Base-by-base conservation (phyloP, 345 rosid genomes). In the Eucalyptus paniculata region DNA sequence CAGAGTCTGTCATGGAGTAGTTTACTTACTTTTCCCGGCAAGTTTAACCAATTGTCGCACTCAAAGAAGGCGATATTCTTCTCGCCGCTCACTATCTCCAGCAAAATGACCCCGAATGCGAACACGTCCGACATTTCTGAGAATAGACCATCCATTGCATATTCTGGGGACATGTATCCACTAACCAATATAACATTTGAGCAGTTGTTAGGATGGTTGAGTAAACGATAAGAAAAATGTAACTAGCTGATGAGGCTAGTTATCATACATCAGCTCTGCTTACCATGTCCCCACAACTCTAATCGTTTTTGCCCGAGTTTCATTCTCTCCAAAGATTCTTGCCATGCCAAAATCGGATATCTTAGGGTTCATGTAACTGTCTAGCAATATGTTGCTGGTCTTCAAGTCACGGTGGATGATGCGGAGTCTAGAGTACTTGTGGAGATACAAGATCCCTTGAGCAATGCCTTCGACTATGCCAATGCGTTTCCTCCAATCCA, bases 301-400 rank as follows among this genome's bases (percentile, higher is more conserved):
- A 21, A 42, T 89, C 30, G 87, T 89, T 72, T 69, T 88, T 5
- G 47, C 89, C 51, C 13, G 60, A 30, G 89, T 47, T 65, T 88
- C 50, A 1, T 49, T 88, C 49, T 69, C 89, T n/a, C 86, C 50
- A 14, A 83, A 87, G 50, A 77, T 90, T 88, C 83, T 90, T 5
- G 91, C 91, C 85, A 83, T 45, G 44, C 91, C 89, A 5, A 90
- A 90, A 50, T 90, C 91, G 37, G 65, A 87, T 18, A 90, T 90
- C 69, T 90, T 90, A 4, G 91, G 88, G 37, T 90, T 87, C 89
- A 90, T 34, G 37, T 72, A 1, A 1, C 30, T 21, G 16, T 88
- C 89, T 21, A 72, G 62, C 89, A 88, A 49, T n/a, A 88, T 50
- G 85, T 72, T 88, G 21, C 89, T 88, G 45, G 89, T 88, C 44